Evolutionary conservation across 2,329 filamentous ascomycete species (phyloP).

Genomic region (Aspergillus pseudoviridinutans): DNA sequence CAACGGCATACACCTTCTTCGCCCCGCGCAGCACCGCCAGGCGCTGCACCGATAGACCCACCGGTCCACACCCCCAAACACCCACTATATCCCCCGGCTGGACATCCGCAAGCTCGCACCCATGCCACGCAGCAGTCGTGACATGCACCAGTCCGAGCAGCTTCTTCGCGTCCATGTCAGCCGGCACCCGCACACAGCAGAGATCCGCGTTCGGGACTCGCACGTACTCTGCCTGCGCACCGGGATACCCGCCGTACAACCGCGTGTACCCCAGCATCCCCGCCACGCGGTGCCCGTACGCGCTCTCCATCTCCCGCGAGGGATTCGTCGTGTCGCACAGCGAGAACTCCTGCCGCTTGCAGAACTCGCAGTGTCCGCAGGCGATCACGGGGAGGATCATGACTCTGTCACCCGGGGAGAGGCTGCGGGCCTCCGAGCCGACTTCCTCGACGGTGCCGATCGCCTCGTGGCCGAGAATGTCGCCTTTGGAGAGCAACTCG

Average conservation of each 20-base stretch:
- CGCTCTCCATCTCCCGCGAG: slow-evolving; percentile 22
- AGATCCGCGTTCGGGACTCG: slow-evolving; percentile 34
- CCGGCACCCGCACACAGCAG: slow-evolving; percentile 25
- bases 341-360: slow-evolving; percentile 26
- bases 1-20: slow-evolving; percentile 30
- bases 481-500: slow-evolving; percentile 23
- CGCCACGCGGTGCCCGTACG: slow-evolving; percentile 27
- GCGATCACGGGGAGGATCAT: slow-evolving; percentile 29
- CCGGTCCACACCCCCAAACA: slow-evolving; percentile 31
- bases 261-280: slow-evolving; percentile 31
- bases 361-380: slow-evolving; percentile 30
- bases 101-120: slow-evolving; percentile 29
- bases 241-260: slow-evolving; percentile 32
- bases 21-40: slow-evolving; percentile 28
- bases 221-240: slow-evolving; percentile 35
- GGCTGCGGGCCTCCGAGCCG: slow-evolving; percentile 18
- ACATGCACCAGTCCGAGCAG: slow-evolving; percentile 30
- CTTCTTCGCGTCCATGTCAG: slow-evolving; percentile 24
- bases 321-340: slow-evolving; percentile 30
- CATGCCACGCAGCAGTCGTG: slow-evolving; percentile 31
- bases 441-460: slow-evolving; percentile 27
- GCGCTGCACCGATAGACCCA: slow-evolving; percentile 28
- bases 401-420: slow-evolving; percentile 25
- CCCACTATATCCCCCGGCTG: slow-evolving; percentile 26
- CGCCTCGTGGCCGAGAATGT: slow-evolving; percentile 29